These are phyloP conservation scores for Astraeus odoratus DNA, from an alignment of 768 basidiomycete species.

Conservation along the genomic window DNA sequence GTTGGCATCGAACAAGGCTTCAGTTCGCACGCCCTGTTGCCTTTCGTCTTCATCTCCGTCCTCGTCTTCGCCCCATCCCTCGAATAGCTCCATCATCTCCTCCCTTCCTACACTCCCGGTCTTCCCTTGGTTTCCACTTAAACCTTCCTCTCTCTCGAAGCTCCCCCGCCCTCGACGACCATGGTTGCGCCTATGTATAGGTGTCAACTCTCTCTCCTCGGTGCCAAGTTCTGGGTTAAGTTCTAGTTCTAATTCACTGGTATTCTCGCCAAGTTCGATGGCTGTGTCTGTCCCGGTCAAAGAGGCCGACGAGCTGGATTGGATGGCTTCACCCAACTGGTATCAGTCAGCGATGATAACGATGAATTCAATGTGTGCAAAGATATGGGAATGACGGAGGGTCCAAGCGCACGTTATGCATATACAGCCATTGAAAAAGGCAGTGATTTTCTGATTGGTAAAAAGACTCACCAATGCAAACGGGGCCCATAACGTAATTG, in stretches of 20 bases:
- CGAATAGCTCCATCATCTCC: background rate
- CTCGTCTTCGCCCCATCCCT: background rate
- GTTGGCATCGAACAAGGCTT: background rate
- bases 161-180: background rate
- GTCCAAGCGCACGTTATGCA: background rate
- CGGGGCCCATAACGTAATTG: conserved; percentile 88
- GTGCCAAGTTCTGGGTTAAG: background rate
- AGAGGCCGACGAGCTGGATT: conserved; percentile 47
- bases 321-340: conserved; percentile 80
- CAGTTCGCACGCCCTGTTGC: background rate
- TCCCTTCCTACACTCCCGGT: background rate
- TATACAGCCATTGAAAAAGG: background rate
- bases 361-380: too few species aligned
- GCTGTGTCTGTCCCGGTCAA: conserved; percentile 24
- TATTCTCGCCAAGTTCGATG: background rate
- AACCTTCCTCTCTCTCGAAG: background rate
- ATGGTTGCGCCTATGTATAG: conserved; percentile 3
- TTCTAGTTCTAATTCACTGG: background rate
- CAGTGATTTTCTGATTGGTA: background rate
- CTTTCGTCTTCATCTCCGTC: background rate
- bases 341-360: conserved; percentile 16
- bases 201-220: background rate
- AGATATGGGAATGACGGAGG: too few species aligned
- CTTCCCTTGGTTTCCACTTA: background rate
- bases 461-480: conserved; percentile 65